Evolutionary conservation across 1,284 basidiomycete species (phyloP), one percentile per base, ranked within the genome.

Genomic region (Ustilago trichophora): DNA sequence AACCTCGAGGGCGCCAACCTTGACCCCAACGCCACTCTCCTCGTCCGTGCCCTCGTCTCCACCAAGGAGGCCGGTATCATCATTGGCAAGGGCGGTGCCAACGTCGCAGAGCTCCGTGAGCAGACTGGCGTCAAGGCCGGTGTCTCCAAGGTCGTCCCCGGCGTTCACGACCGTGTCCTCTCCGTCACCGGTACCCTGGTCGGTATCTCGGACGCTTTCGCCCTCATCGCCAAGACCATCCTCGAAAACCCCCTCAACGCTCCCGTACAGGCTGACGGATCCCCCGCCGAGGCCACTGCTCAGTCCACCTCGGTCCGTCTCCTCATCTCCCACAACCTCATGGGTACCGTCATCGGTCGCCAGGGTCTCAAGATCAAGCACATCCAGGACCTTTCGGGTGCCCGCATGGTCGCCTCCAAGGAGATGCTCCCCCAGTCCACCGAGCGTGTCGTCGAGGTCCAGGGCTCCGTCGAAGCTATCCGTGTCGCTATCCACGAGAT

Each of bases 111-210:
- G 83, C 87, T 98, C 74, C 88, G 95, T 69, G 91, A 95, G 76
- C 88, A 91, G 80, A 96, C 93, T 42, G 92, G 91, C 73, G 93
- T 96, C 84, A 98, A 94, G 85, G 94, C 95, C 60, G 95, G 95
- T 80, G 95, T 98, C 82, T 93, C 90, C 87, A 98, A 97, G 84
- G 94, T 98, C 85, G 93, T 96, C 62, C 89, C 89, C 53, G 95
- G 95, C 75, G 93, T 98, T 64, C 93, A 96, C 83, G 95, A 98
- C 84, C 91, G 95, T 76, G 93, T 98, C 77, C 88, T 98, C 81
- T 93, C 90, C 78, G 91, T 98, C 82, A 90, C 88, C 63, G 95
- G 95, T 62, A 88, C 91, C 48, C 89, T 95, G 75, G 92, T 96
- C 75, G 89, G 88, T 68, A 91, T 98, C 69, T 89, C 94, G 73